Evolutionary conservation across 805 yeast species (phyloP).

Genomic region (Kazachstania martiniae): DNA sequence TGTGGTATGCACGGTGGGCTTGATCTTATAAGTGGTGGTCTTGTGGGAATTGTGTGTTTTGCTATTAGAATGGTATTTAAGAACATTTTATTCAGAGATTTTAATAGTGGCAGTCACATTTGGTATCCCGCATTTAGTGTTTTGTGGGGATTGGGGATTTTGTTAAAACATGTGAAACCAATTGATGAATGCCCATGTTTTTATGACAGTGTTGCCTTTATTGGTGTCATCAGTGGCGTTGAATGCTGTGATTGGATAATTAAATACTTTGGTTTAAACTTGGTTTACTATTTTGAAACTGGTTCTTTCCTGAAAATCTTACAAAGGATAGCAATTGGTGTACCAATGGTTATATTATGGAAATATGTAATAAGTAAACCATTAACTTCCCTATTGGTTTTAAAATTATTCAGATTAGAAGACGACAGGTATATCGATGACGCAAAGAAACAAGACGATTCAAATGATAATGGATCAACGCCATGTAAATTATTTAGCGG

Average conservation of each 20-base stretch:
- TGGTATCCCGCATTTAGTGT: constrained; percentile 31
- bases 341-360: constrained; percentile 57
- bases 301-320: constrained; percentile 23
- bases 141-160: constrained; percentile 35
- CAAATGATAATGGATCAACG: neutral
- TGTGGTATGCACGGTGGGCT: constrained; percentile 96
- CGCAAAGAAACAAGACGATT: constrained; percentile 12
- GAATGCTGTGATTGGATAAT: constrained; percentile 50
- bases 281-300: constrained; percentile 9
- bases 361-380: constrained; percentile 56
- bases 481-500: constrained; percentile 40
- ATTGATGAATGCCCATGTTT: constrained; percentile 93
- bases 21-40: constrained; percentile 58
- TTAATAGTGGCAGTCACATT: constrained; percentile 10
- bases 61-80: constrained; percentile 35
- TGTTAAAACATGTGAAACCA: constrained; percentile 71
- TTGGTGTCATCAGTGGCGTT: constrained; percentile 76
- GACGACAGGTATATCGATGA: constrained; percentile 21
- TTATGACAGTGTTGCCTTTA: constrained; percentile 87
- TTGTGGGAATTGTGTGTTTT: constrained; percentile 49
- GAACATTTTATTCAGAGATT: neutral
- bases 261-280: constrained; percentile 13
- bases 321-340: constrained; percentile 49
- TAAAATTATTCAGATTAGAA: constrained; percentile 7
- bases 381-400: constrained; percentile 41